Percentiles rank a stretch among this genome's conserved stretches.
These are phyloP conservation scores for Zygoascus meyerae DNA, from an alignment of 1,139 yeast species.

Conservation along the genomic window DNA sequence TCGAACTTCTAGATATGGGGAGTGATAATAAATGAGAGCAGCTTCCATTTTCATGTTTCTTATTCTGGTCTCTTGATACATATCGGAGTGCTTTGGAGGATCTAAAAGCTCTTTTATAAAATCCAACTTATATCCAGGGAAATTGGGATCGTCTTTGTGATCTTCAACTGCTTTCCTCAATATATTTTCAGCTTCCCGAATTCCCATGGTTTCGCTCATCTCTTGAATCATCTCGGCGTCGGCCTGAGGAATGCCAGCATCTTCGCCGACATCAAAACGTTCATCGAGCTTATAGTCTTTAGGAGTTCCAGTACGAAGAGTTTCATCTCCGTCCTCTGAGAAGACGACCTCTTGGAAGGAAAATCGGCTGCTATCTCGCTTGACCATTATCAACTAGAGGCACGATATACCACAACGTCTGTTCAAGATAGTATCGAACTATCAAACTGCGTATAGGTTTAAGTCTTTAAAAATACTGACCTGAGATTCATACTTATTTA, in stretches of 20 bases:
- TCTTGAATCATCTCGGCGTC: conserved; percentile 6
- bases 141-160: conserved; percentile 48
- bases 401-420: no score
- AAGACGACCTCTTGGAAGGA: conserved; percentile 4
- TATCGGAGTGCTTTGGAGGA: conserved; percentile 28
- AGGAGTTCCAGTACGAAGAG: conserved; percentile 5
- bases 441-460: no score
- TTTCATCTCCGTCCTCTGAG: conserved; percentile 4
- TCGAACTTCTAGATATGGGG: conserved; percentile 49
- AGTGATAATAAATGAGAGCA: conserved; percentile 39
- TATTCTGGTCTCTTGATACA: conserved; percentile 28
- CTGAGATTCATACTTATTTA: no score
- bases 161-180: conserved; percentile 38
- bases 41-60: conserved; percentile 34
- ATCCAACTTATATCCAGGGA: conserved; percentile 33
- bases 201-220: conserved; percentile 6
- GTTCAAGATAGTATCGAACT: no score
- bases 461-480: no score
- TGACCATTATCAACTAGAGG: neutral
- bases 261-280: conserved; percentile 1
- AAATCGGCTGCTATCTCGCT: neutral
- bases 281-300: conserved; percentile 2
- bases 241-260: conserved; percentile 7
- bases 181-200: conserved; percentile 39
- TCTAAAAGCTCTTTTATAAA: conserved; percentile 16